Evolutionary conservation across 352 stramenopile genomes (phyloP), one percentile per base, ranked within the genome.

Genomic region (Phytophthora pseudosyringae): DNA sequence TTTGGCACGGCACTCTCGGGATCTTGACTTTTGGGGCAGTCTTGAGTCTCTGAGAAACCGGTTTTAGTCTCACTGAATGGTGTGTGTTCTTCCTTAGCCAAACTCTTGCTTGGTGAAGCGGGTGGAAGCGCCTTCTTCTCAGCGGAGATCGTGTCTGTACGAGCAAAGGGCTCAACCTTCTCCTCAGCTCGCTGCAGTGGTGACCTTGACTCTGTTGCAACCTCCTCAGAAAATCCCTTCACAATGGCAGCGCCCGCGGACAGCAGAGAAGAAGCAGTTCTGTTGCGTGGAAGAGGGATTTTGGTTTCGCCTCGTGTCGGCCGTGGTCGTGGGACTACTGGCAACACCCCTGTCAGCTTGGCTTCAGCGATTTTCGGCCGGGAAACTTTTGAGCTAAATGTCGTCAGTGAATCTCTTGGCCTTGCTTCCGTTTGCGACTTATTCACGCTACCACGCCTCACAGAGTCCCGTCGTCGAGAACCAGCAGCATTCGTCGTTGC

Each of bases 281-380:
- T 36, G 25, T 49, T 63, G 6, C 59, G 35, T 29, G 65, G 73
- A 46, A 71, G 63, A 25, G 69, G 73, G 5, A 80, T 80, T 51
- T 80, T 80, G 46, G 60, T 76, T 43, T 68, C 59, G 15, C 73
- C 65, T 52, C 65, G 40, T 13, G 29, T 16, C 6, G 67, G 66
- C 29, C 73, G 69, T 25, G 73, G 59, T 0, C 69, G 68, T 10
- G 60, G 47, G 25, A 21, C 33, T 8, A 53, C 12, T 45, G 32
- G 35, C n/a, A 60, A 26, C 33, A 3, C 12, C 38, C 36, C 18
- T 11, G 35, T 47, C 53, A 13, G 7, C 26, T 61, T 62, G 33
- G 35, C 9, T 44, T 64, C 13, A 18, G 15, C 28, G 3, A 6
- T 9, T 29, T 54, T 56, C 11, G 43, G 5, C 36, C 40, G 28